phyloP scores from a whole-genome alignment of 805 yeast genomes.

The Wickerhamiella kazuoi region DNA sequence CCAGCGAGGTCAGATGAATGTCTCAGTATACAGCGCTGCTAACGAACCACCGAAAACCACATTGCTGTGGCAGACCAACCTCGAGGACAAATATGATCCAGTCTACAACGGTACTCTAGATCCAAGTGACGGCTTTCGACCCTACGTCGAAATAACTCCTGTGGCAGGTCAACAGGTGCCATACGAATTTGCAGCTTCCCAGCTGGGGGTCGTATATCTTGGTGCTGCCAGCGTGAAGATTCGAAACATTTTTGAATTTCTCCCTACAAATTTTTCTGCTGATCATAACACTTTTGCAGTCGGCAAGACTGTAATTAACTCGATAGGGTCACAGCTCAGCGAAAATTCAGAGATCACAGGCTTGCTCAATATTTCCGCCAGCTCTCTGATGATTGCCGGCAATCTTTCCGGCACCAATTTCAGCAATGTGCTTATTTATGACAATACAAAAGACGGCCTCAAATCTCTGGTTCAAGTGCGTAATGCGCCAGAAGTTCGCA shows the following conservation, averaged over 20 bases:
- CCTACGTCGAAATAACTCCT: conserved; percentile 22
- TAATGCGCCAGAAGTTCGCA: background rate
- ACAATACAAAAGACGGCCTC: background rate
- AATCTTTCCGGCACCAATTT: background rate
- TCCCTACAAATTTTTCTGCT: conserved; percentile 43
- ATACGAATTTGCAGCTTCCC: conserved; percentile 54
- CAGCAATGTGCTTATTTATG: background rate
- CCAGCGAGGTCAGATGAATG: conserved; percentile 61
- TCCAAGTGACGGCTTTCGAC: conserved; percentile 23
- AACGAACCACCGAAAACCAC: conserved; percentile 25
- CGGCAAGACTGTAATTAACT: conserved; percentile 32
- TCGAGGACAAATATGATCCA: conserved; percentile 61
- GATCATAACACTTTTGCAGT: conserved; percentile 20
- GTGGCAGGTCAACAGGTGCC: conserved; percentile 16
- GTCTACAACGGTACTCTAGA: conserved; percentile 54
- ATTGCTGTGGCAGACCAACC: conserved; percentile 63
- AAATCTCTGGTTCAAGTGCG: background rate
- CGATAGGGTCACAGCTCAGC: conserved; percentile 23
- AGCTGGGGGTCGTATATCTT: conserved; percentile 30
- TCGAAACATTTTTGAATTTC: conserved; percentile 50
- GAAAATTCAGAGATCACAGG: conserved; percentile 26
- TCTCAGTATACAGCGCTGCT: conserved; percentile 37
- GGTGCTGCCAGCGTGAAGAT: conserved; percentile 27
- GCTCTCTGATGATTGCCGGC: background rate
- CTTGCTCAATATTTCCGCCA: conserved; percentile 6